Percentiles rank a stretch among this genome's conserved stretches.
phyloP scores from a whole-genome alignment of 192 early-diverging fungal genomes.

The Backusella psychrophila region DNA sequence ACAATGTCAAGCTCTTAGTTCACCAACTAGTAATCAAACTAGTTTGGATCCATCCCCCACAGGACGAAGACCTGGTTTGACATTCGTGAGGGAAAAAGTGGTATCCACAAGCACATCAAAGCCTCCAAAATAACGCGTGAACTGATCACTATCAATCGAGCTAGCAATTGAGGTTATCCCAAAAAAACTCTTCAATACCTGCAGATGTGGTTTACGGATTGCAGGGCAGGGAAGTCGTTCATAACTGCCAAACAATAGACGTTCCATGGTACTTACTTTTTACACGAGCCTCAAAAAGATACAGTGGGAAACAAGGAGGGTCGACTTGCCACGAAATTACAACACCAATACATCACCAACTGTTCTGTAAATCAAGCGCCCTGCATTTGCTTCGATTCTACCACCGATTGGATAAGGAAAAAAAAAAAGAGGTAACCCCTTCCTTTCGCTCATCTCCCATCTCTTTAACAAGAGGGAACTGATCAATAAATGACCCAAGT shows the following conservation, averaged over 20 bases:
- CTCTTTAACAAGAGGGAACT: not conserved
- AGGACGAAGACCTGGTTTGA: not conserved
- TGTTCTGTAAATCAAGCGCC: not conserved
- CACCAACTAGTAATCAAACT: not conserved
- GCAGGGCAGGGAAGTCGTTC: not conserved
- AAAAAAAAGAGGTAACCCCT: not conserved
- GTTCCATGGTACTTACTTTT: not conserved
- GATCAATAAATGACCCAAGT: conserved; percentile 1
- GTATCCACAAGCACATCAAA: not conserved
- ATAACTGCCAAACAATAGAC: not conserved
- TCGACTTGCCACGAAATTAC: not conserved
- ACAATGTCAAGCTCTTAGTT: not conserved
- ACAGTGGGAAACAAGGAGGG: not conserved
- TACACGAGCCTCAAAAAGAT: not conserved
- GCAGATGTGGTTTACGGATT: not conserved
- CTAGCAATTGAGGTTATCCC: not conserved
- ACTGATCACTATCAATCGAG: not conserved
- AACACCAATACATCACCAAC: not conserved
- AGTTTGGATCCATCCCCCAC: not conserved
- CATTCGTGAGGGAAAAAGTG: not conserved
- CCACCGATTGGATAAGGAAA: not conserved
- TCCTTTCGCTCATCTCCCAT: not conserved
- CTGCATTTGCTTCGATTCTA: not conserved
- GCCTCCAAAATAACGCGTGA: not conserved
- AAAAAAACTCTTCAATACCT: not conserved